These are phyloP conservation scores for Choiromyces venosus DNA, from an alignment of 495 filamentous ascomycete species.

Conservation along the genomic window DNA sequence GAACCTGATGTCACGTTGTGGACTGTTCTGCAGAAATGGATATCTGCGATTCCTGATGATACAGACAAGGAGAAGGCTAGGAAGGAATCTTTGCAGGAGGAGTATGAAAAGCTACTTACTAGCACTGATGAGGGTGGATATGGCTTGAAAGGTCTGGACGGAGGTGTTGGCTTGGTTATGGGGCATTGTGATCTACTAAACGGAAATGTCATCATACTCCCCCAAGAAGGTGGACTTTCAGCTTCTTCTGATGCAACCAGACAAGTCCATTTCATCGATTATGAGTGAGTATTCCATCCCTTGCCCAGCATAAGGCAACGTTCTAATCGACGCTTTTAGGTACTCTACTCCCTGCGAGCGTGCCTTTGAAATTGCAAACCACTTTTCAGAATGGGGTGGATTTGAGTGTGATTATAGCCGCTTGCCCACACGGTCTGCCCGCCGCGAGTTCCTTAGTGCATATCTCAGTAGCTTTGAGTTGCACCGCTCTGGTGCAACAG, in stretches of 20 bases:
- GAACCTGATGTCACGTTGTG: slow-evolving; percentile 56
- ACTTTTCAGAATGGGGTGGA: slow-evolving; percentile 97
- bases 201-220: slow-evolving; percentile 89
- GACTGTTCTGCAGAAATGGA: slow-evolving; percentile 94
- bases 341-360: slow-evolving; percentile 89
- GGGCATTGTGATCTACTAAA: slow-evolving; percentile 91
- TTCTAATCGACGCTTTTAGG: slow-evolving; percentile 13
- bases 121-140: slow-evolving; percentile 45
- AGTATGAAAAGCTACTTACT: slow-evolving; percentile 61
- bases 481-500: slow-evolving; percentile 44
- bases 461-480: slow-evolving; percentile 64
- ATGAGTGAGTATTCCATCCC: slow-evolving; percentile 54
- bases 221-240: slow-evolving; percentile 35
- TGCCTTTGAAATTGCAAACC: slow-evolving; percentile 98
- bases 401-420: slow-evolving; percentile 87
- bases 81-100: slow-evolving; percentile 63
- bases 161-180: slow-evolving; percentile 60
- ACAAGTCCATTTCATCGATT: slow-evolving; percentile 88
- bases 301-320: background rate
- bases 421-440: slow-evolving; percentile 71
- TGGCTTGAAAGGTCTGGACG: slow-evolving; percentile 37
- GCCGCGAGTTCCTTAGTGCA: slow-evolving; percentile 73
- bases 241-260: slow-evolving; percentile 24
- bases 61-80: slow-evolving; percentile 62
- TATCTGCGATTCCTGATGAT: slow-evolving; percentile 69